Percentiles rank a stretch among this genome's conserved stretches.
These are phyloP conservation scores for Myriosclerotinia curreyana DNA, from an alignment of 2,329 filamentous ascomycete species.

Conservation along the genomic window DNA sequence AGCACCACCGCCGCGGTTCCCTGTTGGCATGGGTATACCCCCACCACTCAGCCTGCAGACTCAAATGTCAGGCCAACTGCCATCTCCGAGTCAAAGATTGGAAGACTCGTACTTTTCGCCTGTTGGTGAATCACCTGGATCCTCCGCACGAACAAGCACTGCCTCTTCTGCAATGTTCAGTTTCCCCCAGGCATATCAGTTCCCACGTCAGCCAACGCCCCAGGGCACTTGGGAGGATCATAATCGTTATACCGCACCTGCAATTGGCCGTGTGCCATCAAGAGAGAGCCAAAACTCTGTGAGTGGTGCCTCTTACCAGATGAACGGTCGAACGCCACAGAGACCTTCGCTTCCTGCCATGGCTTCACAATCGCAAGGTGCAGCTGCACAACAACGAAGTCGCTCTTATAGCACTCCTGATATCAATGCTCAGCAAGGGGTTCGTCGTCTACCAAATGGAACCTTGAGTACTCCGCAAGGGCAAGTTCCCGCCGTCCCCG, in stretches of 20 bases:
- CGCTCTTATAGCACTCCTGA: constrained; percentile 94
- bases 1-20: constrained; percentile 68
- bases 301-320: constrained; percentile 50
- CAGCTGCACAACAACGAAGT: constrained; percentile 61
- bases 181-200: constrained; percentile 45
- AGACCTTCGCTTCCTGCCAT: constrained; percentile 78
- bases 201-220: constrained; percentile 71
- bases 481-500: constrained; percentile 66
- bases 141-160: constrained; percentile 57
- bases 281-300: constrained; percentile 66
- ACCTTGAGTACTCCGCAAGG: constrained; percentile 41
- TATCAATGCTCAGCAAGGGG: constrained; percentile 66
- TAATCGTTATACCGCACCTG: constrained; percentile 82
- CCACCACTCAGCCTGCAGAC: constrained; percentile 69
- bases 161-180: constrained; percentile 10
- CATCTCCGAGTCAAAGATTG: constrained; percentile 39
- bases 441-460: constrained; percentile 51
- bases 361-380: constrained; percentile 49
- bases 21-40: constrained; percentile 44
- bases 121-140: constrained; percentile 72
- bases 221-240: constrained; percentile 69
- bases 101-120: constrained; percentile 91
- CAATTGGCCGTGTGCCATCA: constrained; percentile 76
- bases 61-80: constrained; percentile 41
- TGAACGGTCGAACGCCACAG: constrained; percentile 63